Base-by-base conservation (phyloP, 768 basidiomycete species). In the Rhodocollybia butyracea region DNA sequence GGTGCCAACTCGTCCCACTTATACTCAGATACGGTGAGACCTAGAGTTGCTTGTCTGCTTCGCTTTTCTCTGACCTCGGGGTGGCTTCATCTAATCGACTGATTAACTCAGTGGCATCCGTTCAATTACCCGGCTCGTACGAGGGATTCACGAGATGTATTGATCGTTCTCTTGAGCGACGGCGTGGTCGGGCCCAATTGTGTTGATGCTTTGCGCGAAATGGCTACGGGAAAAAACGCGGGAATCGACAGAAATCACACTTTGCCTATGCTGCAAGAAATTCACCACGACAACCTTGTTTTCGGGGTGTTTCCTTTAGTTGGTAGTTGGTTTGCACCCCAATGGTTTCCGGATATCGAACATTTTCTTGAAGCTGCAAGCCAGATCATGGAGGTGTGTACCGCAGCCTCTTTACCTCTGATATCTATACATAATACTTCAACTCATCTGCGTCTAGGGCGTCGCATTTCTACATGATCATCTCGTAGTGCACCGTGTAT, bases 271-370 rank as follows among this genome's bases (percentile, higher is more conserved):
- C 42, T 54, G 13, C 29, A 46, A 7, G 29, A 32, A 22, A n/a
- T 54, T 26, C 21, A 32, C 22, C 13, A 24, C 24, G 21, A 36
- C 19, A 43, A 42, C 26, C 24, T 54, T 29, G 19, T 46, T 5
- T 54, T 54, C 27, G 42, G 53, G 10, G 53, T 46, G 24, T 54
- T 54, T 54, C 42, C 53, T 1, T 46, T 54, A n/a, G 43, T 54
- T 21, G 53, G 53, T 22, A 30, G n/a, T n/a, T 17, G 2, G 19
- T 54, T 46, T 27, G n/a, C 17, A 19, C 8, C 4, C n/a, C 10
- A 19, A 4, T 42, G 42, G 39, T 45, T 34, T 27, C 26, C 24
- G 5, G 46, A 29, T 42, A 27, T 46, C 8, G 26, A 21, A 17
- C 41, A 54, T 10, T 41, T 24, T 19, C 43, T 54, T 12, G 41